Base-by-base conservation (phyloP, 73 alveolate genomes). In the Paramecium primaurelia region DNA sequence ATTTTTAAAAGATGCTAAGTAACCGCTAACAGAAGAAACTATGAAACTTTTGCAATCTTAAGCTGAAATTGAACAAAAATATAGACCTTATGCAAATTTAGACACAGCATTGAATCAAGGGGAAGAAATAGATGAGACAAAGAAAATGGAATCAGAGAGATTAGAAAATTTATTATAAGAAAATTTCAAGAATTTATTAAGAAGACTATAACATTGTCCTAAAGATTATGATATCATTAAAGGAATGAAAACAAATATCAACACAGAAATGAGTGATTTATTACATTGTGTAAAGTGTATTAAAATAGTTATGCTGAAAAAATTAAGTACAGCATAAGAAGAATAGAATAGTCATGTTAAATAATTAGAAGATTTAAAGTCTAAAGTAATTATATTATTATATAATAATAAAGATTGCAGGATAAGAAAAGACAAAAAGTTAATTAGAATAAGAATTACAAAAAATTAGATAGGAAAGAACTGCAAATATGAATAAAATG, bases 51-150 rank as follows among this genome's bases (percentile, higher is more conserved):
- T 89, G 32, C 32, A 89, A 71, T 45, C 49, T 1, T 71, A 89
- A 45, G 94, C 94, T 71, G 94, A 89, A 89, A 71, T 73, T 11
- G 94, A 89, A 71, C 26, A 77, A 7, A 89, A 89, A 54, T 89
- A 59, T n/a, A 89, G 84, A 11, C 91, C 91, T 8, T 89, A 89
- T 89, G 94, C 91, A 3, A 89, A 73, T 71, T 51, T 89, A 32
- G 88, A 28, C 37, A 40, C 28, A 71, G 71, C 75, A 44, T 59
- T 42, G 11, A 89, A 89, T 34, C 44, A 89, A 49, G 91, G 86
- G 6, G 94, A 89, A 51, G 94, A 89, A 26, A 59, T 89, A 36
- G 94, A 89, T 47, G 94, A 89, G 58, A 85, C 86, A 42, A 89
- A 71, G 84, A 71, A 64, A 44, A 45, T 71, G 40, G 94, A 89